Conservation (phyloP, 169 alveolate species). For the Condylostoma magnum region DNA sequence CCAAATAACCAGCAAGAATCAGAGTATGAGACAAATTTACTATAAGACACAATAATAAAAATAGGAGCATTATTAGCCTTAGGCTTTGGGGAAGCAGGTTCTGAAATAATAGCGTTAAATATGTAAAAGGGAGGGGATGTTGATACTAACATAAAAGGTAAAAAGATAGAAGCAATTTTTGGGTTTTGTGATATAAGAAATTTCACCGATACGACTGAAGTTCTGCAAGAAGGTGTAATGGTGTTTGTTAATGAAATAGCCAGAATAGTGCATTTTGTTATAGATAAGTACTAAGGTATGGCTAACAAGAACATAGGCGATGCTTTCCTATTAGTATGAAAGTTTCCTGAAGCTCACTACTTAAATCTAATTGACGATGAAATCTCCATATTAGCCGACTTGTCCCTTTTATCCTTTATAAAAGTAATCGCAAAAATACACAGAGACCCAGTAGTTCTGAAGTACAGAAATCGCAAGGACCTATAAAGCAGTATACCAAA, state of each 20-base stretch:
- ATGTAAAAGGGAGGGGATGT: constrained; percentile 64
- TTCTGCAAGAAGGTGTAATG: constrained; percentile 76
- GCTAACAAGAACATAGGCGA: constrained; percentile 87
- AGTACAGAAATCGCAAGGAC: constrained; percentile 14
- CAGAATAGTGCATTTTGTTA: constrained; percentile 79
- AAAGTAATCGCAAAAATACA: not conserved
- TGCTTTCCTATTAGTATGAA: constrained; percentile 84
- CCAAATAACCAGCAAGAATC: not conserved
- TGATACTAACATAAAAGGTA: constrained; percentile 84
- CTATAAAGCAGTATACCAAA: constrained; percentile 44
- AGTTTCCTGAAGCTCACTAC: constrained; percentile 41
- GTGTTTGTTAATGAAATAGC: constrained; percentile 86
- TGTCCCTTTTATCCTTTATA: not conserved
- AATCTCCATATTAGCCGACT: constrained; percentile 15
- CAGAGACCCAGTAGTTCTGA: not conserved
- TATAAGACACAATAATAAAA: constrained; percentile 86
- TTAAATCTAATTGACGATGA: not conserved
- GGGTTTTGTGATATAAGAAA: constrained; percentile 85
- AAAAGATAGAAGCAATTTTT: constrained; percentile 72
- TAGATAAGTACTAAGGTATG: constrained; percentile 77
- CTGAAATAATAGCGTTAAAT: constrained; percentile 53
- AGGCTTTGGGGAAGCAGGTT: constrained; percentile 84
- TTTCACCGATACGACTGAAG: constrained; percentile 81
- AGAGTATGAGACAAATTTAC: constrained; percentile 54
- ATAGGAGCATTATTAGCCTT: constrained; percentile 84